These are phyloP conservation scores for Comarum palustre DNA, from an alignment of 306 rosid species.

Conservation along the genomic window DNA sequence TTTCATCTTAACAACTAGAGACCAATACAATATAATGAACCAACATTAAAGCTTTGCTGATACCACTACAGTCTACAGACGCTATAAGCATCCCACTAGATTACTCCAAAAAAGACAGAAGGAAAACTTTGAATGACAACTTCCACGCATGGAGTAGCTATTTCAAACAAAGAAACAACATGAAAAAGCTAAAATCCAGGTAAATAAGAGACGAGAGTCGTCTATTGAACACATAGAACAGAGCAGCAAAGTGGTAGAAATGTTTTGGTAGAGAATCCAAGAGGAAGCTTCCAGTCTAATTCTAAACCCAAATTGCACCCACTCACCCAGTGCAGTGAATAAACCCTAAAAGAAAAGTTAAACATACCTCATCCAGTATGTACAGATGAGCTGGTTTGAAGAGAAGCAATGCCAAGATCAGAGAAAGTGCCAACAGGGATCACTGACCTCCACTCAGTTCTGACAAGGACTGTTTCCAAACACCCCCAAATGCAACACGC, in stretches of 20 bases:
- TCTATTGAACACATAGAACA: background rate
- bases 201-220: background rate
- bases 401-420: constrained; percentile 89
- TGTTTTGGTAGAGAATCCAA: background rate
- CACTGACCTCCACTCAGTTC: constrained; percentile 99
- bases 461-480: constrained; percentile 96
- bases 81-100: background rate
- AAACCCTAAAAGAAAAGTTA: constrained; percentile 9
- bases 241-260: background rate
- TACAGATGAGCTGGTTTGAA: constrained; percentile 98
- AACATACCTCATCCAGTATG: constrained; percentile 85
- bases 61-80: background rate
- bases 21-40: background rate
- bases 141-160: background rate
- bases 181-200: background rate
- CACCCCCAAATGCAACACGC: constrained; percentile 93
- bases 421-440: constrained; percentile 90
- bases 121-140: background rate
- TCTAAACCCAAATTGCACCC: background rate
- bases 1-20: background rate
- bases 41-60: background rate
- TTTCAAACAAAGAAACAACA: background rate
- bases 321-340: background rate
- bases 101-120: background rate
- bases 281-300: background rate